Evolutionary conservation across 1,284 basidiomycete species (phyloP), one percentile per base, ranked within the genome.

Genomic region (Ustilago tritici): DNA sequence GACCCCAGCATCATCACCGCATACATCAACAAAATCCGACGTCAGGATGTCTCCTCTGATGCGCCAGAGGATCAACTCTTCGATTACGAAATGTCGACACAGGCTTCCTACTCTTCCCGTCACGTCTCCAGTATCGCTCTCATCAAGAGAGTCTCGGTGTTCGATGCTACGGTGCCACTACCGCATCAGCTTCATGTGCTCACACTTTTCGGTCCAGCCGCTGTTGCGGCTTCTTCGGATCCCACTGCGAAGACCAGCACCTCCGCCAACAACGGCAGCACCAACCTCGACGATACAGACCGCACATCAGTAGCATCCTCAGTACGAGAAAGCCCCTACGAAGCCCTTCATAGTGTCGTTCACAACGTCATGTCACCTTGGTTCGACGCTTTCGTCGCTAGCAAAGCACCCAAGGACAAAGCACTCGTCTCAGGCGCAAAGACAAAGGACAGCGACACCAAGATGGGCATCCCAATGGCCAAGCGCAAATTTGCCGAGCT

Each of bases 401-500:
- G 89, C 56, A 87, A 87, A 64, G 70, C 71, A 3, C 63, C 69
- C 43, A 76, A 78, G 32, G 77, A 79, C 55, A 82, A 79, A 38
- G 57, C 56, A n/a, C 56, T 71, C 15, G 57, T 69, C 0, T 62
- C 66, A 2, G 64, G 60, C 12, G 64, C 68, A 53, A 82, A 85
- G 67, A 66, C 68, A 34, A 81, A 80, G 57, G 85, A 84, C 55
- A 80, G 70, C 55, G 86, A 85, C 81, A 90, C 90, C 56, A 94
- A 95, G 87, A 93, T 95, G 91, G 95, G 95, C 72, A 98, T 99
- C 65, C 96, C 97, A 6, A 94, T 98, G 89, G 95, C 96, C 38
- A 98, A 97, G 90, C 96, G 96, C 89, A 98, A 98, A 88, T 98
- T 99, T 85, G 95, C 96, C 17, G 96, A 99, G 85, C 91, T 99